Evolutionary conservation across 2,329 filamentous ascomycete genomes (phyloP).

Genomic region (Fusarium devonianum): DNA sequence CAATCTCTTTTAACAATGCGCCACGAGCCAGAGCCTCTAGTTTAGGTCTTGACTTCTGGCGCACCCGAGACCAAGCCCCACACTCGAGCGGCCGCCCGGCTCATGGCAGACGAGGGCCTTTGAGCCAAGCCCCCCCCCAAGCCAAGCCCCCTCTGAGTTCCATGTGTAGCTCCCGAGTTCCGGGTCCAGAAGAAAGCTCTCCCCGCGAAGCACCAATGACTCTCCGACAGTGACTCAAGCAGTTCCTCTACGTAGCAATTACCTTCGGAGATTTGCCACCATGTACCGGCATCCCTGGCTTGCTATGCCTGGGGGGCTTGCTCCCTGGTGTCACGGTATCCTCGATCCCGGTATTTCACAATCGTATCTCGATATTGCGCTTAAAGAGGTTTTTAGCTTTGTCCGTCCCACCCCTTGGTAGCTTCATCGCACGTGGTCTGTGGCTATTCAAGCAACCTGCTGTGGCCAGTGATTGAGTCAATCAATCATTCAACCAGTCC

Average conservation of each 20-base stretch:
- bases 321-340: no score
- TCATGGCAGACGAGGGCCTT: neutral
- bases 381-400: neutral
- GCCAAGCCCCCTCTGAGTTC: neutral
- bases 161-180: neutral
- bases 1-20: neutral
- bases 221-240: neutral
- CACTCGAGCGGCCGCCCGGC: neutral
- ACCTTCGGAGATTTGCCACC: no score
- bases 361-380: neutral
- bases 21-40: neutral
- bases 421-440: conserved; percentile 22
- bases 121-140: neutral
- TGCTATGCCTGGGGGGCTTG: no score
- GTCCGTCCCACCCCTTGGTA: no score
- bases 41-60: no score
- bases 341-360: neutral
- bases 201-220: neutral
- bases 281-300: no score
- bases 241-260: no score
- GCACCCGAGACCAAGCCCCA: neutral
- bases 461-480: no score
- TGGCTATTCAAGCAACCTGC: neutral
- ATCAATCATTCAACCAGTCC: no score
- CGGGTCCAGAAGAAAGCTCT: no score